phyloP scores from a whole-genome alignment of 805 yeast genomes.

The Teunomyces pallodes region DNA sequence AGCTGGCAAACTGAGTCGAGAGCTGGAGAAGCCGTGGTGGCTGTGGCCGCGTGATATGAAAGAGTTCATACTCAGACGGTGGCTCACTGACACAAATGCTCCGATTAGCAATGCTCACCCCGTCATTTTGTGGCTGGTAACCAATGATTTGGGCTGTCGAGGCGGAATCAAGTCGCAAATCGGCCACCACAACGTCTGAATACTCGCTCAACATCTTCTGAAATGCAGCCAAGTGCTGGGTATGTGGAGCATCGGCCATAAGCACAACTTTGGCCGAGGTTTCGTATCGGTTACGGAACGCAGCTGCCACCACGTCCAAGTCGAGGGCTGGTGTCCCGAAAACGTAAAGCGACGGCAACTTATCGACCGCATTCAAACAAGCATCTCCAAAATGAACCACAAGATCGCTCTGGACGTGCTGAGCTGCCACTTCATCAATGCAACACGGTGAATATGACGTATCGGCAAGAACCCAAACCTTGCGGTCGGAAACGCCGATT shows the following conservation, averaged over 20 bases:
- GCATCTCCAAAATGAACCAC: constrained; percentile 95
- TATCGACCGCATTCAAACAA: constrained; percentile 76
- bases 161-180: constrained; percentile 23
- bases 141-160: constrained; percentile 44
- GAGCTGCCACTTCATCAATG: constrained; percentile 95
- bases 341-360: constrained; percentile 73
- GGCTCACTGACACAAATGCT: constrained; percentile 15
- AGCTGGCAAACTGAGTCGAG: constrained; percentile 62
- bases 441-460: constrained; percentile 96
- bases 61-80: constrained; percentile 46
- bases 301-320: constrained; percentile 28
- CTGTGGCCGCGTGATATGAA: constrained; percentile 73
- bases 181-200: constrained; percentile 31
- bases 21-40: constrained; percentile 75
- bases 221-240: constrained; percentile 42
- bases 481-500: constrained; percentile 17
- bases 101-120: constrained; percentile 15
- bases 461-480: constrained; percentile 85
- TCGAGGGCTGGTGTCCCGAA: constrained; percentile 69
- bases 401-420: constrained; percentile 80
- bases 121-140: constrained; percentile 20
- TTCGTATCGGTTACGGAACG: constrained; percentile 41
- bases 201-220: constrained; percentile 33
- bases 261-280: constrained; percentile 47
- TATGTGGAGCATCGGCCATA: constrained; percentile 75